Evolutionary conservation across 495 filamentous ascomycete species (phyloP), one percentile per base, ranked within the genome.

Genomic region (Tricharina praecox): DNA sequence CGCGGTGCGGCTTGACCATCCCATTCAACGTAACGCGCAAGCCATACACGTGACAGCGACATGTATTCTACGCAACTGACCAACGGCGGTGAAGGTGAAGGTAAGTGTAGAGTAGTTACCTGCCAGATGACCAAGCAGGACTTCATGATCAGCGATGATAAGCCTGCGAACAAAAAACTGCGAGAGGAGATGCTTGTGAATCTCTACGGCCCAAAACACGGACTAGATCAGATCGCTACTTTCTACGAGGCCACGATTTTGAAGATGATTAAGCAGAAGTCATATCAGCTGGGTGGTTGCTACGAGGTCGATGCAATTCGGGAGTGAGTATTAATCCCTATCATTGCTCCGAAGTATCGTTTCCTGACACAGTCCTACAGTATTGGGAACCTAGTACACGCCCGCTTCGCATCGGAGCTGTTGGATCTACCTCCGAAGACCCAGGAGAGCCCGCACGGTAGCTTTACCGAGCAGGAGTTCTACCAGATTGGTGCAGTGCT

Each of bases 341-440:
- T 9, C 15, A 21, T 40, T 10, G 15, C 21, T 40, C 20, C 2
- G 37, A 40, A 1, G 11, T 10, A 11, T n/a, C 3, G n/a, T 1
- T 43, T 13, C 2, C 40, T 43, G 26, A 43, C 24, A 40, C 10
- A 4, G 2, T 24, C 1, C 10, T 7, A 40, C 18, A 60, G 56
- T 56, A 59, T 82, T 36, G 72, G 72, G 46, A 80, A 79, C 48
- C 55, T 79, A 7, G 70, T 69, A 1, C 69, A 75, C 38, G 67
- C 73, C 38, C 72, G 77, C 47, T 74, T 79, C 57, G 69, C 68
- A 50, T 66, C 76, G 5, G 72, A 70, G 36, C 55, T 83, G 23
- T 81, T 78, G 61, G 74, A 70, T 36, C 62, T 83, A 5, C 75
- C 80, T 1, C 49, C 82, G 26, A 77, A 75, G 49, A 76, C 71